phyloP scores from a whole-genome alignment of 805 yeast genomes.

The Jamesozyma jinghongensis region DNA sequence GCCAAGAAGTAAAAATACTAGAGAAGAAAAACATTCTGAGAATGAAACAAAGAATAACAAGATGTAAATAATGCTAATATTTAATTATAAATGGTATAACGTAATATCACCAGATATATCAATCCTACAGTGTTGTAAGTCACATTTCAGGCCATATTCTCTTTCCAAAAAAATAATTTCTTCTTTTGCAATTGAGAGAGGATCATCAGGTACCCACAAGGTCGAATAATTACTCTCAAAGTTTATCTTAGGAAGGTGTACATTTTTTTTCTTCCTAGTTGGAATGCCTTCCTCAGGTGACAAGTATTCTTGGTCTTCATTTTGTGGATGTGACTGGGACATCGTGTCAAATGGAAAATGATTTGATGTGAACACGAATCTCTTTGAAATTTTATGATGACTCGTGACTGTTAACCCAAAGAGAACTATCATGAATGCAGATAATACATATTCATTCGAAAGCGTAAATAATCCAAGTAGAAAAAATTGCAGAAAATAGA shows the following conservation, averaged over 20 bases:
- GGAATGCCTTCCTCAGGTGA: conserved; percentile 5
- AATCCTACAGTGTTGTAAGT: conserved; percentile 8
- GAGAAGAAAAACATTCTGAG: conserved; percentile 29
- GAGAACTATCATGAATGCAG: conserved; percentile 40
- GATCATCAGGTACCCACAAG: conserved; percentile 39
- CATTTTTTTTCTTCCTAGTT: background rate
- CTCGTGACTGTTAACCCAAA: conserved; percentile 47
- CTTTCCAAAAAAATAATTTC: conserved; percentile 13
- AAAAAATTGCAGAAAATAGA: conserved; percentile 73
- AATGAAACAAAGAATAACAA: background rate
- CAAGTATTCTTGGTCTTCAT: too few species aligned
- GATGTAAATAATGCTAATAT: background rate
- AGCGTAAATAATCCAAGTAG: conserved; percentile 67
- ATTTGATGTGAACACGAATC: conserved; percentile 10
- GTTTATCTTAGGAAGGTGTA: conserved; percentile 4
- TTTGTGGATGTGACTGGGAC: too few species aligned
- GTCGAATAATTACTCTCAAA: conserved; percentile 5
- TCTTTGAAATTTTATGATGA: conserved; percentile 41
- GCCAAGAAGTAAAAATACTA: conserved; percentile 59
- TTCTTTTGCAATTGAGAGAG: conserved; percentile 27
- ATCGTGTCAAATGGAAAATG: conserved; percentile 1
- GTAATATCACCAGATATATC: conserved; percentile 11
- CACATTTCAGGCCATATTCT: conserved; percentile 9
- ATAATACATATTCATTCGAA: conserved; percentile 40
- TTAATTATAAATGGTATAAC: conserved; percentile 1